phyloP scores from a whole-genome alignment of 2,329 filamentous ascomycete genomes.

The Colletotrichum cordylinicola region DNA sequence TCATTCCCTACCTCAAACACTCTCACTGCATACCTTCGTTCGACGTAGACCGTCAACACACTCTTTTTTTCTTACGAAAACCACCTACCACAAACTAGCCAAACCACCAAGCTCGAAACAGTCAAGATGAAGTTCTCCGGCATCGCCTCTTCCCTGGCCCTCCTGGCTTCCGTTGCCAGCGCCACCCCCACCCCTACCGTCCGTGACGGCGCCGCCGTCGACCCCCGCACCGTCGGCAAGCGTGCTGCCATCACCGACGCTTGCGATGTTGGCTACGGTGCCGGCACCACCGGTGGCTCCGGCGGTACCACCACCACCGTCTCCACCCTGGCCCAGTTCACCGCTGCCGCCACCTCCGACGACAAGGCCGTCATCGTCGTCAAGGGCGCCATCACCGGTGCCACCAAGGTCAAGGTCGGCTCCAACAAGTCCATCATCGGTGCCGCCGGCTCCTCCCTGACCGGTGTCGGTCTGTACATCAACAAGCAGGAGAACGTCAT shows the following conservation, averaged over 20 bases:
- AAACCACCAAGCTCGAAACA: neutral
- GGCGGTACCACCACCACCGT: constrained; percentile 58
- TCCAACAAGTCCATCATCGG: constrained; percentile 55
- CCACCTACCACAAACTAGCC: neutral
- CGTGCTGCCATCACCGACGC: constrained; percentile 40
- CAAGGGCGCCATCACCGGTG: constrained; percentile 44
- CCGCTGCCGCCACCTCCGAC: constrained; percentile 50
- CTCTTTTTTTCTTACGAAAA: neutral
- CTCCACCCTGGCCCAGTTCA: constrained; percentile 51
- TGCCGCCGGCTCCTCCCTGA: constrained; percentile 39
- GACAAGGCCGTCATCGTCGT: constrained; percentile 47
- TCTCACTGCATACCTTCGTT: constrained; percentile 16
- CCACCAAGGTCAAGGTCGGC: constrained; percentile 42
- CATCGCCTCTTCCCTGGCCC: constrained; percentile 29
- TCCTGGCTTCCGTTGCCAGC: constrained; percentile 32
- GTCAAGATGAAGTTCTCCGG: constrained; percentile 37
- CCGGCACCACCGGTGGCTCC: constrained; percentile 55
- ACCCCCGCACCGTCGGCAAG: constrained; percentile 28
- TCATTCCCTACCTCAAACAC: constrained; percentile 8
- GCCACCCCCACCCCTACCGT: constrained; percentile 36
- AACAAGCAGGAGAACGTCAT: constrained; percentile 63
- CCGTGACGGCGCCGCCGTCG: constrained; percentile 28
- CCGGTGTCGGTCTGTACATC: constrained; percentile 58
- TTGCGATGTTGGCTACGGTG: constrained; percentile 40
- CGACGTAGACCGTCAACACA: constrained; percentile 23